phyloP scores from a whole-genome alignment of 306 rosid species.

The Neltuma alba region DNA sequence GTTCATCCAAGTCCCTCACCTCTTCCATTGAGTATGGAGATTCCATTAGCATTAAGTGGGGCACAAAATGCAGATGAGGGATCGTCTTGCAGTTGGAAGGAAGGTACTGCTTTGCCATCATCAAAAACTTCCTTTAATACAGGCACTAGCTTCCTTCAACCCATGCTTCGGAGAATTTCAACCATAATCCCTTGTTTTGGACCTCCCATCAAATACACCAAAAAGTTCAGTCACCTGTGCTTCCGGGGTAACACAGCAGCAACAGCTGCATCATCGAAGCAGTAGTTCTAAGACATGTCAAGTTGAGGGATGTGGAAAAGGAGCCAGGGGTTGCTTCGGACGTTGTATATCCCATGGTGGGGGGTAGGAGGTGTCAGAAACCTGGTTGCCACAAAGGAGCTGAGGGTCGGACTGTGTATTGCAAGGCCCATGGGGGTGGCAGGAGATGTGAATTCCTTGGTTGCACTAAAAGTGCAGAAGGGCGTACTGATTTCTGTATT shows the following conservation, averaged over 20 bases:
- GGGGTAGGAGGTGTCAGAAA: conserved; percentile 75
- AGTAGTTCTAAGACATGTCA: conserved; percentile 66
- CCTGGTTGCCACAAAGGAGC: conserved; percentile 80
- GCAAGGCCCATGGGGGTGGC: conserved; percentile 89
- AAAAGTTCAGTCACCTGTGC: conserved; percentile 69
- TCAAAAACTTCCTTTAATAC: conserved; percentile 32
- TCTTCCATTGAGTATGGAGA: conserved; percentile 44
- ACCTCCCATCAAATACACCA: conserved; percentile 52
- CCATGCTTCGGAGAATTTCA: conserved; percentile 32
- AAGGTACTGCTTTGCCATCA: conserved; percentile 31
- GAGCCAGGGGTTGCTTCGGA: conserved; percentile 85
- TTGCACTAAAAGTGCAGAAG: conserved; percentile 84
- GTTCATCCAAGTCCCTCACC: conserved; percentile 46
- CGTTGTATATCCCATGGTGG: conserved; percentile 88
- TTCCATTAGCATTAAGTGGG: conserved; percentile 33
- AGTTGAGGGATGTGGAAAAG: conserved; percentile 81
- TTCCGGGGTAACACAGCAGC: conserved; percentile 62
- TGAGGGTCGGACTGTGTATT: conserved; percentile 80
- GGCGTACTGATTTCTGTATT: conserved; percentile 76
- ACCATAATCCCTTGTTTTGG: conserved; percentile 40
- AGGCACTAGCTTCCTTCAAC: conserved; percentile 43
- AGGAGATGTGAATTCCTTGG: conserved; percentile 76
- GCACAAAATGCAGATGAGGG: conserved; percentile 55
- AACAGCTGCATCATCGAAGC: conserved; percentile 47
- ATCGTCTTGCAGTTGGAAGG: conserved; percentile 55